Evolutionary conservation across 352 stramenopile genomes (phyloP).

Genomic region (Phytophthora melonis): DNA sequence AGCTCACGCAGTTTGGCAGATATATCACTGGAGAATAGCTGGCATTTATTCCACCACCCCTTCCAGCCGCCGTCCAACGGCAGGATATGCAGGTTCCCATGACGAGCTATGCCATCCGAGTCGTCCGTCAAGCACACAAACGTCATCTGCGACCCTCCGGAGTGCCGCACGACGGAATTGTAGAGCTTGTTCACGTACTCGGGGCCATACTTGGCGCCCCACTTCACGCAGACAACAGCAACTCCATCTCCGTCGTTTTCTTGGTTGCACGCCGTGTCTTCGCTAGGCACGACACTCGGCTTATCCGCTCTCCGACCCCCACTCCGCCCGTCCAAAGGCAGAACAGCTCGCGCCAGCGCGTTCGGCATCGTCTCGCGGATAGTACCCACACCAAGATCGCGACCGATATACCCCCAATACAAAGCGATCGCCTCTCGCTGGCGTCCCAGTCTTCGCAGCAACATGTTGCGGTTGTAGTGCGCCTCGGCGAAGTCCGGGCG

Average conservation of each 20-base stretch:
- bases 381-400: constrained; percentile 76
- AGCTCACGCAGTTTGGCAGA: constrained; percentile 36
- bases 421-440: constrained; percentile 54
- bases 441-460: constrained; percentile 56
- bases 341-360: constrained; percentile 58
- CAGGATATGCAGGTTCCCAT: constrained; percentile 40
- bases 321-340: neutral
- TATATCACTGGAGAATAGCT: constrained; percentile 59
- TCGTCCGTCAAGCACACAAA: constrained; percentile 86
- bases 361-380: constrained; percentile 11
- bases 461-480: constrained; percentile 73
- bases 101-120: constrained; percentile 41
- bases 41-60: constrained; percentile 89
- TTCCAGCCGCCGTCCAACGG: constrained; percentile 46
- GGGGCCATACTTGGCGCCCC: constrained; percentile 81
- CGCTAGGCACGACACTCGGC: neutral
- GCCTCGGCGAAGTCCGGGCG: constrained; percentile 43
- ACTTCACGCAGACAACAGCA: constrained; percentile 86
- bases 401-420: constrained; percentile 74
- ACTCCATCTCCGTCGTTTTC: constrained; percentile 20
- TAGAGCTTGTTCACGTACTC: constrained; percentile 89
- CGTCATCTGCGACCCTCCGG: constrained; percentile 21
- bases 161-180: constrained; percentile 48
- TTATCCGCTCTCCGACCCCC: neutral
- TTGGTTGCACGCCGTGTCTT: constrained; percentile 9